Evolutionary conservation across 352 stramenopile genomes (phyloP).

Genomic region (Phytophthora europaea): DNA sequence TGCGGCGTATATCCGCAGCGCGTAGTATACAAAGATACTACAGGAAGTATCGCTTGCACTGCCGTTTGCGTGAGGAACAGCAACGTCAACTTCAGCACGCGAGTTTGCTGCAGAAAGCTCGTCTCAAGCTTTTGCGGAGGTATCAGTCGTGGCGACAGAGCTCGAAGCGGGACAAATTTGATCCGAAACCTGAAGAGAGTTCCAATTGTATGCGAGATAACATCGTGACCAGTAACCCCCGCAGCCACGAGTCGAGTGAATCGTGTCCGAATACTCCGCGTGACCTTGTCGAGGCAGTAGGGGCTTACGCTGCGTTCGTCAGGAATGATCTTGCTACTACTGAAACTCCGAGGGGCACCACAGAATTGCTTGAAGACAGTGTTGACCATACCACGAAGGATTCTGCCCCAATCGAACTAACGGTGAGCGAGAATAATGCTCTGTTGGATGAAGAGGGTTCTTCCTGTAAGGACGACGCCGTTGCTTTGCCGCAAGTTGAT

Average conservation of each 20-base stretch:
- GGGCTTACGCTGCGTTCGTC: not conserved
- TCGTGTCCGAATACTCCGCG: not conserved
- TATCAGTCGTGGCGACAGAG: constrained; percentile 32
- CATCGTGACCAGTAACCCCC: not conserved
- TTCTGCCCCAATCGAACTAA: not conserved
- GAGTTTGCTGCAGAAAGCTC: constrained; percentile 18
- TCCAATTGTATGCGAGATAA: not conserved
- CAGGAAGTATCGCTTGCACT: constrained; percentile 16
- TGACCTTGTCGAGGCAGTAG: not conserved
- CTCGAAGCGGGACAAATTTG: not conserved
- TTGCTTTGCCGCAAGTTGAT: not conserved
- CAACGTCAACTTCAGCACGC: constrained; percentile 17
- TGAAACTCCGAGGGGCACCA: not conserved
- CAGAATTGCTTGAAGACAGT: constrained; percentile 1
- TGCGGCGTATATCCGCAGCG: constrained; percentile 5
- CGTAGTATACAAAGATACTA: constrained; percentile 24
- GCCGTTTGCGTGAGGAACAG: constrained; percentile 20
- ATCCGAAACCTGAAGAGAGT: not conserved
- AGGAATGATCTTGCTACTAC: not conserved
- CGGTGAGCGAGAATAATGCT: not conserved
- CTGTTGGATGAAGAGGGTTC: not conserved
- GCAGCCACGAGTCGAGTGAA: not conserved
- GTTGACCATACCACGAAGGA: not conserved
- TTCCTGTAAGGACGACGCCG: not conserved
- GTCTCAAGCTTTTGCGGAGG: constrained; percentile 27